A percentile compares a stretch with the other conserved stretches of the same genome.
phyloP scores from a whole-genome alignment of 768 basidiomycete genomes.

The Zangia roseola region DNA sequence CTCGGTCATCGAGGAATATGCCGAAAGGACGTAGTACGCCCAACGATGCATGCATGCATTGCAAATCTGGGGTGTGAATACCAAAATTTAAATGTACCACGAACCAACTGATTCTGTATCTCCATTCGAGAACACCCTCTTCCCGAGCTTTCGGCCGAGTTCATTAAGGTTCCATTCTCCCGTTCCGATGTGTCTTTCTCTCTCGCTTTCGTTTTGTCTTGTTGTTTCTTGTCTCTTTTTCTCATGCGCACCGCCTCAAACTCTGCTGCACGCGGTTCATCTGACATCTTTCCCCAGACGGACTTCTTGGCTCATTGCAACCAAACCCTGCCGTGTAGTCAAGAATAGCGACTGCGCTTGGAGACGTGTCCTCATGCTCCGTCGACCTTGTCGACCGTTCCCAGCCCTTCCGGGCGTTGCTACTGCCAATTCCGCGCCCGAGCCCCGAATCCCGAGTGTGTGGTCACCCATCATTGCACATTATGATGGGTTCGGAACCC shows the following conservation, averaged over 20 bases:
- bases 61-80: conserved; percentile 4
- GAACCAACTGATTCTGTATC: background rate
- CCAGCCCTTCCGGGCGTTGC: too few species aligned
- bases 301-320: background rate
- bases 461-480: too few species aligned
- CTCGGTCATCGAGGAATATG: conserved; percentile 48
- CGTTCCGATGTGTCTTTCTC: too few species aligned
- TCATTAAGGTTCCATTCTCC: too few species aligned
- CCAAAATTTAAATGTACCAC: too few species aligned
- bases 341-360: too few species aligned
- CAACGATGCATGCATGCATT: background rate
- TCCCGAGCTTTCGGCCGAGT: background rate
- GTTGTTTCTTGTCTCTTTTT: background rate
- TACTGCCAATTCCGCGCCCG: too few species aligned
- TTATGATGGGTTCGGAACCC: too few species aligned
- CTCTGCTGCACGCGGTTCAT: background rate
- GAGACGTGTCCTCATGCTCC: too few species aligned
- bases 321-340: background rate
- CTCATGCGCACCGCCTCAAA: background rate
- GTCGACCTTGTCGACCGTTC: too few species aligned
- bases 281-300: background rate
- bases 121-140: conserved; percentile 5
- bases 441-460: too few species aligned
- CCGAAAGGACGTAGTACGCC: conserved; percentile 1
- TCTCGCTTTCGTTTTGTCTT: too few species aligned